Evolutionary conservation across 192 early-diverging fungal genomes (phyloP).

Genomic region (Entomortierella beljakovae): DNA sequence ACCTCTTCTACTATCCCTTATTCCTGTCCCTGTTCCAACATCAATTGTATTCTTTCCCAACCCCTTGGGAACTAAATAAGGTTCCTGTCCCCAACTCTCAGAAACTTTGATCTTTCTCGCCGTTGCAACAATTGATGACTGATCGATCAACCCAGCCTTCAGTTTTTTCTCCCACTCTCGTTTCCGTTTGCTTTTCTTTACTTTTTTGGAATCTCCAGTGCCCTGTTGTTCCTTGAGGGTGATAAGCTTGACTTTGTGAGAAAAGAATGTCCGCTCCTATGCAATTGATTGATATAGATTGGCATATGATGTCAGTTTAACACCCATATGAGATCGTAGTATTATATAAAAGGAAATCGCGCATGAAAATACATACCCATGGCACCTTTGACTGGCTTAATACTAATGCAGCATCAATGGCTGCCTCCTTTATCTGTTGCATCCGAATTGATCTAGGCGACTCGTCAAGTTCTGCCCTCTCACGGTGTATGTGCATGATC

Average conservation of each 20-base stretch:
- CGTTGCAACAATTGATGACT: constrained; percentile 10
- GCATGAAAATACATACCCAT: constrained; percentile 20
- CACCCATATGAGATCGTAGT: not conserved
- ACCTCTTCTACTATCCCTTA: not conserved
- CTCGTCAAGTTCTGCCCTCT: constrained; percentile 29
- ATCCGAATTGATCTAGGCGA: constrained; percentile 33
- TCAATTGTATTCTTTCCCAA: constrained; percentile 30
- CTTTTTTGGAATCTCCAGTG: not conserved
- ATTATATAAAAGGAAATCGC: not conserved
- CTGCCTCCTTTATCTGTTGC: constrained; percentile 24
- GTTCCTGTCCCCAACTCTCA: constrained; percentile 34
- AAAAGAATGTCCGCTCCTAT: constrained; percentile 37
- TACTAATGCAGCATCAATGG: constrained; percentile 25
- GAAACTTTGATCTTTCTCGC: constrained; percentile 36
- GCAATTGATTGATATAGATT: not conserved
- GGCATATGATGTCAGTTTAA: not conserved
- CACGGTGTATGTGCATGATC: constrained; percentile 9
- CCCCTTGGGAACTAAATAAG: constrained; percentile 28
- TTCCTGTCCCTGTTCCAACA: constrained; percentile 13
- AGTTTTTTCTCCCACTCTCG: constrained; percentile 51
- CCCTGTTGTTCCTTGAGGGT: constrained; percentile 6
- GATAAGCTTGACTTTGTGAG: constrained; percentile 38
- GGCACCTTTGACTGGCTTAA: constrained; percentile 21
- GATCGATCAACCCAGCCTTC: constrained; percentile 30
- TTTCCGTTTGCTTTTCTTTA: constrained; percentile 41